A percentile compares a stretch with the other conserved stretches of the same genome.
Evolutionary conservation across 2,329 filamentous ascomycete species (phyloP).

Genomic region (Cadophora gregata): DNA sequence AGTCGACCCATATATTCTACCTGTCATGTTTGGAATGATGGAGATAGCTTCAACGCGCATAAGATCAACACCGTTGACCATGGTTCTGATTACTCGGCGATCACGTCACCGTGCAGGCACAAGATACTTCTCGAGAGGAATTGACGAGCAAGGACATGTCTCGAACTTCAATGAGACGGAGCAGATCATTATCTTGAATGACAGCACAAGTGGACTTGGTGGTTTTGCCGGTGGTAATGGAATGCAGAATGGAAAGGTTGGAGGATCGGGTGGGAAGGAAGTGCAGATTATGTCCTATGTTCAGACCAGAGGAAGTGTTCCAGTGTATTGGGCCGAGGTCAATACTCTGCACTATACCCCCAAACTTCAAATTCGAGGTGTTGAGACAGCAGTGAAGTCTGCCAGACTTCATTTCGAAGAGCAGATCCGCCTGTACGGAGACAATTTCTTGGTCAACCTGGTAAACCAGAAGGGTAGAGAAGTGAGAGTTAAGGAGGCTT

Average conservation of each 20-base stretch:
- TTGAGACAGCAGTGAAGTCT: constrained; percentile 79
- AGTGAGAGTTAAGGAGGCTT: constrained; percentile 86
- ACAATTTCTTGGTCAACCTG: constrained; percentile 96
- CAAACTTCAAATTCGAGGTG: constrained; percentile 83
- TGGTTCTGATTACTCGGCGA: constrained; percentile 86
- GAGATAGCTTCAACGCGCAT: constrained; percentile 87
- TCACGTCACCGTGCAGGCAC: constrained; percentile 90
- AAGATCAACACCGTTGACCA: constrained; percentile 82
- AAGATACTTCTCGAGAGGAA: constrained; percentile 90
- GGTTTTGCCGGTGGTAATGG: constrained; percentile 81
- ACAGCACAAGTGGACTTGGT: constrained; percentile 73
- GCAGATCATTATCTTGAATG: constrained; percentile 88
- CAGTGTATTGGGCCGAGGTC: constrained; percentile 94
- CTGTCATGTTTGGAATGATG: constrained; percentile 95
- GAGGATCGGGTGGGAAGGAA: constrained; percentile 67
- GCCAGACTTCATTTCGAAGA: constrained; percentile 90
- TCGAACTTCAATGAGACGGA: constrained; percentile 99
- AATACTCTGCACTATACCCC: constrained; percentile 93
- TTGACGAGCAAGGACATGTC: constrained; percentile 93
- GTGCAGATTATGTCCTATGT: constrained; percentile 93
- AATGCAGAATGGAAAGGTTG: constrained; percentile 75
- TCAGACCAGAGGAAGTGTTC: constrained; percentile 94
- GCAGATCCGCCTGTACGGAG: constrained; percentile 91
- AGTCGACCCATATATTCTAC: constrained; percentile 90
- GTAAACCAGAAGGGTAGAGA: constrained; percentile 97